phyloP scores from a whole-genome alignment of 2,329 filamentous ascomycete species.

The Sclerotinia minor region DNA sequence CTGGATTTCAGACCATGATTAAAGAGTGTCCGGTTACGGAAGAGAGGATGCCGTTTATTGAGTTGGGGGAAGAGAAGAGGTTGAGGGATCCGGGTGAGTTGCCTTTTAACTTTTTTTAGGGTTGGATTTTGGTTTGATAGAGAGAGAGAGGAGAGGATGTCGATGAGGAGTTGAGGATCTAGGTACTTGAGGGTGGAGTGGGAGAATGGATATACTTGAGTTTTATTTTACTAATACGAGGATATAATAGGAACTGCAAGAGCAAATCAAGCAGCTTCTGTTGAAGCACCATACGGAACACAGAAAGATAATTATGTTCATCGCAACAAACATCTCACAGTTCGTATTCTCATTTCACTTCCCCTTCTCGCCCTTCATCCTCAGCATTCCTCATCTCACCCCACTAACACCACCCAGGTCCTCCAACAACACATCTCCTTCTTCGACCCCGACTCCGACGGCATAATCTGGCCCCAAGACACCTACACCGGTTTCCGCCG shows the following conservation, averaged over 20 bases:
- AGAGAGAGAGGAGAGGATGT: no score
- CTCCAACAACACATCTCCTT: slow-evolving; percentile 55
- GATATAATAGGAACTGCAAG: slow-evolving; percentile 43
- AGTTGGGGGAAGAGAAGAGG: no score
- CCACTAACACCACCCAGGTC: slow-evolving; percentile 39
- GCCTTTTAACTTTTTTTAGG: no score
- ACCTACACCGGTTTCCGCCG: slow-evolving; percentile 50
- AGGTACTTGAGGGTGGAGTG: background rate
- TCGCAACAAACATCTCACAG: slow-evolving; percentile 44
- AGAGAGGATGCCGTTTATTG: slow-evolving; percentile 1
- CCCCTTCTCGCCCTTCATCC: background rate
- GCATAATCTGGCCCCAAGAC: slow-evolving; percentile 54
- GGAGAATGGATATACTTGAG: background rate
- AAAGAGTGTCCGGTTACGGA: slow-evolving; percentile 5
- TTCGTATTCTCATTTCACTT: background rate
- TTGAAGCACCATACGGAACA: slow-evolving; percentile 47
- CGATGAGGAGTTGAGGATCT: no score
- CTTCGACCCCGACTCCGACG: slow-evolving; percentile 54
- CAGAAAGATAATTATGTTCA: slow-evolving; percentile 42
- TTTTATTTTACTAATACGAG: background rate
- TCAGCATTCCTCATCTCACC: background rate
- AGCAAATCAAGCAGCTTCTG: slow-evolving; percentile 46
- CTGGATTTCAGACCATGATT: background rate
- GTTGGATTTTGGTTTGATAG: no score
- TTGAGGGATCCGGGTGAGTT: slow-evolving; percentile 2